These are phyloP conservation scores for Paraphysoderma sedebokerense DNA, from an alignment of 371 early-diverging fungal species.

Conservation along the genomic window DNA sequence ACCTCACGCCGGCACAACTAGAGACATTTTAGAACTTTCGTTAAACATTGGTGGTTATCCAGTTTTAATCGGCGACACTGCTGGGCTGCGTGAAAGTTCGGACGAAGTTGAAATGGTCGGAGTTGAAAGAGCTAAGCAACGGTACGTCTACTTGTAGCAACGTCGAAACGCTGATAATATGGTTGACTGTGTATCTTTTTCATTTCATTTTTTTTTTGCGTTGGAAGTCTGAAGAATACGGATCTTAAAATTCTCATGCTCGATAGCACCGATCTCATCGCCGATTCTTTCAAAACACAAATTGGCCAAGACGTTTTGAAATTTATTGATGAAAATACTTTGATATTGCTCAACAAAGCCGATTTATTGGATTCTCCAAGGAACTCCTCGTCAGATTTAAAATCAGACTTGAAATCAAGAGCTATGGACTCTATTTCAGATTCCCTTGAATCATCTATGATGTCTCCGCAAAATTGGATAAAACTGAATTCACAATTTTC, in stretches of 20 bases:
- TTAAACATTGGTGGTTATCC: slow-evolving; percentile 60
- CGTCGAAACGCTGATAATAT: neutral
- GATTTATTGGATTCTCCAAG: slow-evolving; percentile 14
- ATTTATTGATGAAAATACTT: slow-evolving; percentile 31
- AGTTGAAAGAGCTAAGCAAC: slow-evolving; percentile 37
- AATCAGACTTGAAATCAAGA: no score
- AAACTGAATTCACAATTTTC: neutral
- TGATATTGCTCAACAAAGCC: slow-evolving; percentile 46
- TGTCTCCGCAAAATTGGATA: neutral
- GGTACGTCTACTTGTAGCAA: slow-evolving; percentile 7
- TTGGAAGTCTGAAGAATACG: slow-evolving; percentile 10
- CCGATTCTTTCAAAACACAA: neutral
- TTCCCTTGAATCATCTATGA: neutral
- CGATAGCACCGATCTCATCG: slow-evolving; percentile 6
- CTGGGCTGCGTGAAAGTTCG: slow-evolving; percentile 43
- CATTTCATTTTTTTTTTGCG: slow-evolving; percentile 12
- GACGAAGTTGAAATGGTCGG: slow-evolving; percentile 60
- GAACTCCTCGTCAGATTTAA: neutral
- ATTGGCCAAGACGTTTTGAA: slow-evolving; percentile 25
- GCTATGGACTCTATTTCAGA: neutral
- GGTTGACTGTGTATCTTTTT: slow-evolving; percentile 9
- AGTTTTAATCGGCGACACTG: slow-evolving; percentile 54
- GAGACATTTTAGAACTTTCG: slow-evolving; percentile 57
- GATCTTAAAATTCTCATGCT: slow-evolving; percentile 34
- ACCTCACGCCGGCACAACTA: slow-evolving; percentile 57